Conservation (phyloP, 192 early-diverging fungal genomes). For the Podila horticola region DNA sequence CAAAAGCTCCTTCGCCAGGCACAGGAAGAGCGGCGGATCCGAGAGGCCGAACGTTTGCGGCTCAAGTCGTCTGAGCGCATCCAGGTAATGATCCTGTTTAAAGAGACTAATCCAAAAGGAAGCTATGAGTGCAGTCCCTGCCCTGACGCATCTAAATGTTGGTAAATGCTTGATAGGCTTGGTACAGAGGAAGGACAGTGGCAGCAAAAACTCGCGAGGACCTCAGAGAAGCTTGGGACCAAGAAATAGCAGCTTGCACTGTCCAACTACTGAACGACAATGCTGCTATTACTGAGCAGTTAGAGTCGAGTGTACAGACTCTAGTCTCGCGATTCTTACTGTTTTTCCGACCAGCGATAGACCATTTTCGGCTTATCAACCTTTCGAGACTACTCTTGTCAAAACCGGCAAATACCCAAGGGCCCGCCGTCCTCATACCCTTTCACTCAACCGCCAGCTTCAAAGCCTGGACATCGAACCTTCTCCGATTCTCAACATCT, state of each 20-base stretch:
- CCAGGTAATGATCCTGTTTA: conserved; percentile 58
- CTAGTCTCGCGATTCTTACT: conserved; percentile 46
- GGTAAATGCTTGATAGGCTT: conserved; percentile 50
- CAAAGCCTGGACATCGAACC: conserved; percentile 2
- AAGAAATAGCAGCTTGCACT: not conserved
- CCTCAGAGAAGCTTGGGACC: conserved; percentile 54
- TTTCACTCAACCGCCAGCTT: not conserved
- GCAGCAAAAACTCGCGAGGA: conserved; percentile 34
- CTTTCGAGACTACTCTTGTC: conserved; percentile 39
- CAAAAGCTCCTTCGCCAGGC: conserved; percentile 72
- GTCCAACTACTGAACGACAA: not conserved
- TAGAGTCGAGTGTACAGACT: conserved; percentile 5
- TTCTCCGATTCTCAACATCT: conserved; percentile 26
- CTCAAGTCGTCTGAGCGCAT: conserved; percentile 67
- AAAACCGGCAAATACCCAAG: not conserved
- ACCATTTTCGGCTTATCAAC: conserved; percentile 24
- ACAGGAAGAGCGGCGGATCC: conserved; percentile 73
- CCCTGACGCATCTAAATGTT: not conserved
- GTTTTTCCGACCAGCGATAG: conserved; percentile 50
- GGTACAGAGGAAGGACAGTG: conserved; percentile 64
- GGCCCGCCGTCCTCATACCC: conserved; percentile 8
- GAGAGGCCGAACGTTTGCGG: conserved; percentile 76
- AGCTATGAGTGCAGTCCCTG: not conserved
- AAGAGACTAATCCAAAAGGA: not conserved
- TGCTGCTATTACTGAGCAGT: conserved; percentile 1